Evolutionary conservation across 176 grass and related monocot species (phyloP), one percentile per base, ranked within the genome.

Genomic region (Typha latifolia): DNA sequence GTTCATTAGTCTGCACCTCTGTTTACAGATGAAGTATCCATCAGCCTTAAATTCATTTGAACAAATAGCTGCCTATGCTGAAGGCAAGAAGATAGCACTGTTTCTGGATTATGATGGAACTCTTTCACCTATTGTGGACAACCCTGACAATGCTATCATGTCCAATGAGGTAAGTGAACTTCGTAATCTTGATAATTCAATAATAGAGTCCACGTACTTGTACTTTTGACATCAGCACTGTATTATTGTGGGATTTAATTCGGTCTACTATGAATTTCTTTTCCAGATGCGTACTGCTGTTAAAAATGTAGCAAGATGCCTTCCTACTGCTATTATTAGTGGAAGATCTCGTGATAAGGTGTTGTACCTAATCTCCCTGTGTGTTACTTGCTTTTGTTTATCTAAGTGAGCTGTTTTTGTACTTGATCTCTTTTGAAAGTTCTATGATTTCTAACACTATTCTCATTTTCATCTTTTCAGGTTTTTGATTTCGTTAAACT

Each of bases 291-390:
- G 86, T 71, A 72, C 76, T 66, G 69, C 89, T 65, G 81, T 99
- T 15, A 93, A 85, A 67, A 85, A 82, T 37, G 86, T 82, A 23
- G 81, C 94, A 11, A 99, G 82, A 64, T 72, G 79, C 55, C 86
- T 99, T 72, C 89, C 94, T 2, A 86, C 89, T 3, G 89, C 94
- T 67, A 90, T 99, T 43, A 84, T 99, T 69, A 99, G 94, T 49
- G 94, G 94, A 90, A 87, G 94, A 24, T 90, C 83, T 62, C 89
- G 94, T 43, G 75, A 87, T 49, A 99, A 99, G 89, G 94, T 92
- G 64, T 3, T 7, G 12, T 4, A 12, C 47, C 74, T 3, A 16
- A 70, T 61, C 12, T 67, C 0, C n/a, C 65, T 71, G 3, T 34
- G 10, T 6, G 37, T 10, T 43, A 43, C 29, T 34, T 72, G 22